Evolutionary conservation across 805 yeast genomes (phyloP), one percentile per base, ranked within the genome.

Genomic region (Tanozyma kutaoensis): DNA sequence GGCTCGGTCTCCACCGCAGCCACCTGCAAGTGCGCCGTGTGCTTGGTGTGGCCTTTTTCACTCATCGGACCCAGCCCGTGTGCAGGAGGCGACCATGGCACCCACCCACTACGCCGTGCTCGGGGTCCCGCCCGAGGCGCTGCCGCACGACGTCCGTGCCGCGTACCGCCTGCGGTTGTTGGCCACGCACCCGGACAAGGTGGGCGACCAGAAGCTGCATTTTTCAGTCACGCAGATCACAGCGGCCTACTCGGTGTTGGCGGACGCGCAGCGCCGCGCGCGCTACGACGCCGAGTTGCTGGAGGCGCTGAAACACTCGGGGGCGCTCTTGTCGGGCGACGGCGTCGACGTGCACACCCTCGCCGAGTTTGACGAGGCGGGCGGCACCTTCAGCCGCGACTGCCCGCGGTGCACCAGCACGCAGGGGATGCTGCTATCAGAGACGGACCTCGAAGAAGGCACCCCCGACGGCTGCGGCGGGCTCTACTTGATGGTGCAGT

Each of bases 101-200:
- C 5, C 5, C 7, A 5, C 22, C 12, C 60, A 69, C 41, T 81
- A 80, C 42, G 72, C 68, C 22, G 45, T 76, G 0, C 58, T 84
- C n/a, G 76, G 67, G 0, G 52, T 77, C 2, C 41, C 48, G 0
- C 50, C 58, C 2, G 44, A 49, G 3, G 63, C 68, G 3, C 33
- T 50, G 13, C 33, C 29, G 1, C 38, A 29, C 0, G 69, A 63
- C 10, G 59, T 86, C 15, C 74, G 70, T 35, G 44, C 46, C 7
- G 86, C 93, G 0, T 88, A 86, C 46, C 67, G 63, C 30, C 53
- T 47, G 19, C 65, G 66, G 11, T 59, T 88, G 5, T 55, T 88
- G 2, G 42, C 47, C 3, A 48, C 67, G 2, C 97, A 88, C 48
- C 97, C 97, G 1, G 97, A 88, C 46, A 86, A 85, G 34, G 28